phyloP scores from a whole-genome alignment of 1,284 basidiomycete species.

The Tranzscheliella williamsii region DNA sequence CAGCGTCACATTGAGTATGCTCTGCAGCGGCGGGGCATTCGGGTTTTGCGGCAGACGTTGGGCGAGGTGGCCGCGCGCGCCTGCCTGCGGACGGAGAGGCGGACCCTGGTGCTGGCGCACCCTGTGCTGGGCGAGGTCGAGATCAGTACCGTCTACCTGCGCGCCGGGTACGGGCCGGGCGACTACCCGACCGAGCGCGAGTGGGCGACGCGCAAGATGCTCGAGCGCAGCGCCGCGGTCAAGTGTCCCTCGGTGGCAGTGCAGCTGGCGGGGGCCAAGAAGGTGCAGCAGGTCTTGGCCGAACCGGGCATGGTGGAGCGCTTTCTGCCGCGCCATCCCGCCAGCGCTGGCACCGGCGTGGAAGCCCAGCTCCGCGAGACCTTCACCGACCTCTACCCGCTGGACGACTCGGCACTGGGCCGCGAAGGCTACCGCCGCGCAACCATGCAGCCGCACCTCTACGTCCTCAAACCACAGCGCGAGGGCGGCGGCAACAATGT shows the following conservation, averaged over 20 bases:
- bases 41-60: conserved; percentile 41
- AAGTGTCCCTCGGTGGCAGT: conserved; percentile 90
- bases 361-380: conserved; percentile 18
- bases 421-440: conserved; percentile 67
- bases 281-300: conserved; percentile 87
- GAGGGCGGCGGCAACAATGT: conserved; percentile 98
- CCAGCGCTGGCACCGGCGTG: neutral
- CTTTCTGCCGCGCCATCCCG: no score
- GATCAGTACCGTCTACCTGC: conserved; percentile 83
- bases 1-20: conserved; percentile 87
- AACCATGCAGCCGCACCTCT: conserved; percentile 65
- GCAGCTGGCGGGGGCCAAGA: conserved; percentile 93
- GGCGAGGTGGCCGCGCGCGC: conserved; percentile 25
- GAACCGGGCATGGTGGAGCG: conserved; percentile 74
- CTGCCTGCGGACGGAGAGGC: conserved; percentile 1
- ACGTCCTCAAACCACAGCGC: conserved; percentile 92
- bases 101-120: conserved; percentile 8
- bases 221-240: conserved; percentile 81
- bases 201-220: conserved; percentile 73
- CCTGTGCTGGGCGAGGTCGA: conserved; percentile 63
- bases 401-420: conserved; percentile 63
- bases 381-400: conserved; percentile 51
- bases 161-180: conserved; percentile 81
- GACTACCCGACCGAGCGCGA: conserved; percentile 72
- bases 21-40: conserved; percentile 67